Evolutionary conservation across 495 filamentous ascomycete species (phyloP).

Genomic region (Aspergillus asperescens): DNA sequence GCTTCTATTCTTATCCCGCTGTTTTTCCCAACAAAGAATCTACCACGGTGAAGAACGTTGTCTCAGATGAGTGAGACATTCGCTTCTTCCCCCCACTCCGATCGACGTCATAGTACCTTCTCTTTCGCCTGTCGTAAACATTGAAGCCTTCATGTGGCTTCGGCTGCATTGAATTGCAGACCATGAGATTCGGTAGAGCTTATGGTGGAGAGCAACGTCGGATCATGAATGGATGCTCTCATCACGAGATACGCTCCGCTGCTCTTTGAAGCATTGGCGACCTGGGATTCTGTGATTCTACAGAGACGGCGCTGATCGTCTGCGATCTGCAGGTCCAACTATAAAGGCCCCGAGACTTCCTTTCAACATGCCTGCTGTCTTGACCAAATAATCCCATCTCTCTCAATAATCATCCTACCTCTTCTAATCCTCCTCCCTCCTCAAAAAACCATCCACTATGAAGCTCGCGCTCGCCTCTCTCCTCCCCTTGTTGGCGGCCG

Average conservation of each 20-base stretch:
- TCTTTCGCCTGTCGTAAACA: neutral
- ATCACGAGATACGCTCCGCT: neutral
- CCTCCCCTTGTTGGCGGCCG: conserved; percentile 26
- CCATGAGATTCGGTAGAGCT: neutral
- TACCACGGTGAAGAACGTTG: conserved; percentile 1
- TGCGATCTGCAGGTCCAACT: neutral
- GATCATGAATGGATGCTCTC: neutral
- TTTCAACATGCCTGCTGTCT: neutral
- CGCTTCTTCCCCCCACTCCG: neutral
- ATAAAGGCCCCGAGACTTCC: neutral
- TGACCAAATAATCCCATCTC: neutral
- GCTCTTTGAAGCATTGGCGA: too few relatives aligned
- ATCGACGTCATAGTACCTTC: neutral
- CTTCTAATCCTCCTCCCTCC: neutral
- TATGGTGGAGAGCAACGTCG: conserved; percentile 1
- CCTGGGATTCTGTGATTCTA: neutral
- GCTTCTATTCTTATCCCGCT: neutral
- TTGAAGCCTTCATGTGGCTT: neutral
- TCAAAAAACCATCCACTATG: conserved; percentile 17
- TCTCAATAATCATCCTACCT: neutral
- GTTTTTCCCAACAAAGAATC: neutral
- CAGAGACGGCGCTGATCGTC: neutral
- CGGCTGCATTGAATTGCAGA: too few relatives aligned
- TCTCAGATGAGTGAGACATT: conserved; percentile 16
- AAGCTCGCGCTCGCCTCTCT: conserved; percentile 27